These are phyloP conservation scores for Ormosia semicastrata DNA, from an alignment of 306 rosid genomes.

Conservation along the genomic window DNA sequence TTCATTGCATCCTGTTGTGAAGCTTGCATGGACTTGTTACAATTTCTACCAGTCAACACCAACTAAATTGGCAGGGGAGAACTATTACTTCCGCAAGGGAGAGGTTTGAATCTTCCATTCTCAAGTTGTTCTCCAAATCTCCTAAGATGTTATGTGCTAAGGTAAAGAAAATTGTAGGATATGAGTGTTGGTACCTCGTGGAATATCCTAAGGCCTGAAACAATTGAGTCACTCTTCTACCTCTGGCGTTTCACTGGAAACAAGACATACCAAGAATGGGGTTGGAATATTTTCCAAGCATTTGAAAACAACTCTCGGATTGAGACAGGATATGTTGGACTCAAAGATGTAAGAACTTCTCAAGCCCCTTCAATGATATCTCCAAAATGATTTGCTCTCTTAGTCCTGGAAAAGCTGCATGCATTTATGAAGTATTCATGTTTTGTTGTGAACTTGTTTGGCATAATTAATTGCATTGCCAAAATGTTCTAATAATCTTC, in stretches of 20 bases:
- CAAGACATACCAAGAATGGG: slow-evolving; percentile 97
- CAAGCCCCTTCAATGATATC: slow-evolving; percentile 11
- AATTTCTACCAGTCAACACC: slow-evolving; percentile 89
- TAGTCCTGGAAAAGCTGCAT: slow-evolving; percentile 17
- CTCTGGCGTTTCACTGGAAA: slow-evolving; percentile 93
- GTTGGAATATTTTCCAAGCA: slow-evolving; percentile 96
- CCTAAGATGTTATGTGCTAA: slow-evolving; percentile 24
- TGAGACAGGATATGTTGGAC: slow-evolving; percentile 91
- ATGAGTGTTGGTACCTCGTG: slow-evolving; percentile 93
- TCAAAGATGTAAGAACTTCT: slow-evolving; percentile 76
- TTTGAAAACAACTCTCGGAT: slow-evolving; percentile 86
- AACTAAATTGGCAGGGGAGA: slow-evolving; percentile 96
- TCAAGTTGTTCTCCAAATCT: slow-evolving; percentile 4
- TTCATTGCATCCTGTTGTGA: slow-evolving; percentile 19
- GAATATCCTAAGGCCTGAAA: slow-evolving; percentile 97
- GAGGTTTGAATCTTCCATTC: slow-evolving; percentile 59
- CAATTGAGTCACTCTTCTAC: slow-evolving; percentile 90
- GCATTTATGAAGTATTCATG: not conserved
- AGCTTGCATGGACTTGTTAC: slow-evolving; percentile 99
- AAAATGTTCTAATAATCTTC: slow-evolving; percentile 9
- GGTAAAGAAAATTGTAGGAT: slow-evolving; percentile 53
- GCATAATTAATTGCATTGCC: not conserved
- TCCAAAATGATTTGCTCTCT: slow-evolving; percentile 18
- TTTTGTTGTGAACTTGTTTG: slow-evolving; percentile 1
- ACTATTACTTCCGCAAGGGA: slow-evolving; percentile 69